phyloP scores from a whole-genome alignment of 352 stramenopile species.

The Globisporangium emineosum region DNA sequence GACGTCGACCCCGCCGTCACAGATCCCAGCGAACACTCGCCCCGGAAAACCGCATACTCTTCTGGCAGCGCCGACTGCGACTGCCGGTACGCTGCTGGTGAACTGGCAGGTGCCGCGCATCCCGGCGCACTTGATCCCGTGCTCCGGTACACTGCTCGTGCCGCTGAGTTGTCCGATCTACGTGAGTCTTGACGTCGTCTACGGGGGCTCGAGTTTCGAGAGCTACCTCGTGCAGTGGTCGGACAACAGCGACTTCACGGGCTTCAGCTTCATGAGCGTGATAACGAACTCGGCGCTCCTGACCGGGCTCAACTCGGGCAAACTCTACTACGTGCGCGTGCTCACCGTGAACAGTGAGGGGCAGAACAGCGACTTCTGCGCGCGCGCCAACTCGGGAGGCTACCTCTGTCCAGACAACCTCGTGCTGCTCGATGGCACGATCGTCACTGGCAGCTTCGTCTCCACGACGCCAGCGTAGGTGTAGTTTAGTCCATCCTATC shows the following conservation, averaged over 20 bases:
- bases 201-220: conserved; percentile 86
- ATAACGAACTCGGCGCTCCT: conserved; percentile 57
- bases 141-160: conserved; percentile 49
- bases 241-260: conserved; percentile 59
- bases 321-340: conserved; percentile 82
- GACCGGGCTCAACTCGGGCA: conserved; percentile 59
- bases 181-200: conserved; percentile 84
- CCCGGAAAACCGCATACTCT: conserved; percentile 72
- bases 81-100: conserved; percentile 38
- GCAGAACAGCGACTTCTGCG: conserved; percentile 69
- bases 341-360: conserved; percentile 79
- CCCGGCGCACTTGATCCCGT: conserved; percentile 67
- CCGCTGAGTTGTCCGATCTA: conserved; percentile 56
- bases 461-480: conserved; percentile 30
- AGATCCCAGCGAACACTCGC: conserved; percentile 47
- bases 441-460: conserved; percentile 58
- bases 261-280: conserved; percentile 66
- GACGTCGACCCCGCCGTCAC: conserved; percentile 41
- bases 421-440: conserved; percentile 54
- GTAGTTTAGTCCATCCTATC: too few species aligned
- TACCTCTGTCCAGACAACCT: conserved; percentile 76
- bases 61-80: conserved; percentile 25
- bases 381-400: conserved; percentile 40
- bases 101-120: conserved; percentile 64
- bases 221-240: conserved; percentile 94